Conservation (phyloP, 441 rosid genomes). For the Gossypium aridum region DNA sequence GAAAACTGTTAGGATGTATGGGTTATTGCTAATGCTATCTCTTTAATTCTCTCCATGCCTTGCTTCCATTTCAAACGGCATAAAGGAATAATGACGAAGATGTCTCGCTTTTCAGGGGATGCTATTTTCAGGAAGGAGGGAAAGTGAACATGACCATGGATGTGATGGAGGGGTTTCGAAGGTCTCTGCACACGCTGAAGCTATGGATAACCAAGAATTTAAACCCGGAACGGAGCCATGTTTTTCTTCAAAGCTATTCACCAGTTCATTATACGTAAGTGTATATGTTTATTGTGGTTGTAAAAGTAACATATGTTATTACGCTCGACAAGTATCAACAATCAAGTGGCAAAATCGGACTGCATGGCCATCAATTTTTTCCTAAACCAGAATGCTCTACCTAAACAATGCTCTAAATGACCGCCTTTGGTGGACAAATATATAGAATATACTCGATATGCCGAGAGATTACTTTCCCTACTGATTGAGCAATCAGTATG, state of each 20-base stretch:
- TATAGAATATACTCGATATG: neutral
- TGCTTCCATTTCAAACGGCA: neutral
- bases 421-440: neutral
- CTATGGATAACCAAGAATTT: conserved; percentile 45
- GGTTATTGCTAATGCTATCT: neutral
- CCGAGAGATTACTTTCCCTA: neutral
- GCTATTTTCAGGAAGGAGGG: conserved; percentile 66
- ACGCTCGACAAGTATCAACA: no score
- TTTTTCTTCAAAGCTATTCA: conserved; percentile 76
- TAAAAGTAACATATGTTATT: no score
- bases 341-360: no score
- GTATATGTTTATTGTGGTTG: neutral
- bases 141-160: conserved; percentile 58
- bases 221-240: conserved; percentile 41
- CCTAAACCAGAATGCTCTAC: neutral
- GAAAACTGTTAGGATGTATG: conserved; percentile 55
- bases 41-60: neutral
- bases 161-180: conserved; percentile 59
- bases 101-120: conserved; percentile 40
- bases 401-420: neutral
- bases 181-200: conserved; percentile 69
- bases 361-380: no score
- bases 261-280: conserved; percentile 76
- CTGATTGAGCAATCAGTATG: neutral
- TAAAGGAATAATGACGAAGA: neutral